phyloP scores from a whole-genome alignment of 78 protist species.

The Creolimax fragrantissima region DNA sequence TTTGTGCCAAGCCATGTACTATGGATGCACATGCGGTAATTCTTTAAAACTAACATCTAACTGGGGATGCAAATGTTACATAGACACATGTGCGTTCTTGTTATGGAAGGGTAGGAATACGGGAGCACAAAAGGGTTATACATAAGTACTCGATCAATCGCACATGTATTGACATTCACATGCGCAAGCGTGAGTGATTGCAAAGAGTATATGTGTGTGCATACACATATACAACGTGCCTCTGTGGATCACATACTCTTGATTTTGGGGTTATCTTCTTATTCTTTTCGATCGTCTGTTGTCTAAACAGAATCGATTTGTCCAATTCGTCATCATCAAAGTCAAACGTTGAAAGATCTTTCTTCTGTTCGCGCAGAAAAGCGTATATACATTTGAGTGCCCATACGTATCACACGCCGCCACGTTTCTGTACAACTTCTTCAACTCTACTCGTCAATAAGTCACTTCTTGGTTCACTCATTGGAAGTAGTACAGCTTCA shows the following conservation, averaged over 20 bases:
- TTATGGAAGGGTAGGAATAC: no score
- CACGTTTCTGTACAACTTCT: no score
- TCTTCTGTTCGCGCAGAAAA: no score
- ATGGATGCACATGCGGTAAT: not conserved
- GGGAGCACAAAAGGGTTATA: not conserved
- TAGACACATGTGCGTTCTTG: no score
- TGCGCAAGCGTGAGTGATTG: not conserved
- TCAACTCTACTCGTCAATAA: no score
- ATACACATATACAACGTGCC: not conserved
- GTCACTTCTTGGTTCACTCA: no score
- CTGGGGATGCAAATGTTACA: not conserved
- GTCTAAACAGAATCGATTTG: not conserved
- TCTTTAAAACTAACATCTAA: not conserved
- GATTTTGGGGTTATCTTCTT: not conserved
- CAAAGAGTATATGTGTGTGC: not conserved
- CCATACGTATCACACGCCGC: no score
- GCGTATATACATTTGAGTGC: not conserved
- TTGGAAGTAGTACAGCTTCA: no score
- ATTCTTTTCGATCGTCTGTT: not conserved
- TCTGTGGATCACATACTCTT: not conserved
- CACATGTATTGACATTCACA: not conserved
- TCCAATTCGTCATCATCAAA: not conserved
- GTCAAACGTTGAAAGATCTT: not conserved
- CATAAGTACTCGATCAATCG: not conserved
- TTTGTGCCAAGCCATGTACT: not conserved